A percentile compares a stretch with the other conserved stretches of the same genome.
Evolutionary conservation across 179 eudicot species (phyloP).

Genomic region (Gypsophila paniculata): DNA sequence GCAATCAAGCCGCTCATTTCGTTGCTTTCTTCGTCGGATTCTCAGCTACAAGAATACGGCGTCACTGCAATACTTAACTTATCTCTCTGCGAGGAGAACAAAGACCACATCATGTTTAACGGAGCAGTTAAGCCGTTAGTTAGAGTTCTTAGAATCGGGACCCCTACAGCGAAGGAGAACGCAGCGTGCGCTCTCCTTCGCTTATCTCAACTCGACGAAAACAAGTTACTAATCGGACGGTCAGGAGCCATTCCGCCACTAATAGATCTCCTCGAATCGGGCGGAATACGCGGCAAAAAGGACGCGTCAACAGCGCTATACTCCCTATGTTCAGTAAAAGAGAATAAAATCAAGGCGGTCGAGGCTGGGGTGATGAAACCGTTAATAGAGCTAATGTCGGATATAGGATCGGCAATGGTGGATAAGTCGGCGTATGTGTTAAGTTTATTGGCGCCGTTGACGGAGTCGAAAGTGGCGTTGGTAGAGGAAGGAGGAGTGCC

Average conservation of each 20-base stretch:
- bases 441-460: slow-evolving; percentile 41
- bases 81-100: slow-evolving; percentile 77
- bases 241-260: slow-evolving; percentile 37
- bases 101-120: slow-evolving; percentile 43
- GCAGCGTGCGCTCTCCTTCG: slow-evolving; percentile 38
- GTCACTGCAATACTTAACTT: slow-evolving; percentile 76
- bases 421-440: slow-evolving; percentile 78
- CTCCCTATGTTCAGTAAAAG: slow-evolving; percentile 55
- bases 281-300: slow-evolving; percentile 47
- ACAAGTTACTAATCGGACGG: slow-evolving; percentile 33
- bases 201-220: slow-evolving; percentile 37
- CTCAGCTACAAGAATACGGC: slow-evolving; percentile 68
- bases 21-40: slow-evolving; percentile 44
- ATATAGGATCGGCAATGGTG: slow-evolving; percentile 77
- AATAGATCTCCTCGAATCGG: slow-evolving; percentile 29
- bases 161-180: slow-evolving; percentile 36
- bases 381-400: slow-evolving; percentile 75
- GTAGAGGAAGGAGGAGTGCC: slow-evolving; percentile 74
- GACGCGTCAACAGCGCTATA: slow-evolving; percentile 77
- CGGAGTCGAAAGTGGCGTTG: slow-evolving; percentile 54
- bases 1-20: slow-evolving; percentile 63
- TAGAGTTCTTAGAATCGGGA: slow-evolving; percentile 26
- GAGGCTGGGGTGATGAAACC: slow-evolving; percentile 72
- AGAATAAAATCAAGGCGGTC: slow-evolving; percentile 64
- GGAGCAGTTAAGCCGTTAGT: slow-evolving; percentile 74